These are phyloP conservation scores for Maudiozyma turicensis DNA, from an alignment of 805 yeast genomes.

Conservation along the genomic window DNA sequence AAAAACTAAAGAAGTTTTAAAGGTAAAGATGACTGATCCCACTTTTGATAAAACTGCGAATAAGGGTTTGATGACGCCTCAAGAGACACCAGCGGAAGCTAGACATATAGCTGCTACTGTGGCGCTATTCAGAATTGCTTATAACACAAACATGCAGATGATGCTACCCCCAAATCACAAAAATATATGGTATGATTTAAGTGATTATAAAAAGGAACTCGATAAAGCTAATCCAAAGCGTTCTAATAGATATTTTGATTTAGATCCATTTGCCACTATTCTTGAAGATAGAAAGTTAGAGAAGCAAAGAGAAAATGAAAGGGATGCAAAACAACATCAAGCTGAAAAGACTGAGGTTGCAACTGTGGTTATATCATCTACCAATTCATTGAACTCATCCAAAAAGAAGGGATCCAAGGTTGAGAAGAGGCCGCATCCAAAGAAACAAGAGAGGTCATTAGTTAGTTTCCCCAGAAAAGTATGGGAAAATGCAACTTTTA, in stretches of 20 bases:
- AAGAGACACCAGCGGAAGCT: slow-evolving; percentile 80
- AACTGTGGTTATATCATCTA: slow-evolving; percentile 34
- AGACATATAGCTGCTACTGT: slow-evolving; percentile 86
- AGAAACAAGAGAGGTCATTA: slow-evolving; percentile 5
- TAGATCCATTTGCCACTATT: slow-evolving; percentile 68
- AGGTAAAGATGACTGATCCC: slow-evolving; percentile 45
- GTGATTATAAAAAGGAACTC: slow-evolving; percentile 44
- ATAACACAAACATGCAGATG: slow-evolving; percentile 76
- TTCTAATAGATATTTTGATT: slow-evolving; percentile 46
- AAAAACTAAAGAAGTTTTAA: slow-evolving; percentile 59
- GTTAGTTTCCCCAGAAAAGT: slow-evolving; percentile 39
- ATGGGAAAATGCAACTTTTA: slow-evolving; percentile 62
- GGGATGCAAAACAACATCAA: slow-evolving; percentile 36
- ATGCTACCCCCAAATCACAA: slow-evolving; percentile 78
- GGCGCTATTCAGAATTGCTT: slow-evolving; percentile 70
- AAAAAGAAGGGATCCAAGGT: neutral
- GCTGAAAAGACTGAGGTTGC: slow-evolving; percentile 43
- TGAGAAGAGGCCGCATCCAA: neutral
- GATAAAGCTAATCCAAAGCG: slow-evolving; percentile 36
- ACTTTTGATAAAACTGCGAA: slow-evolving; percentile 33
- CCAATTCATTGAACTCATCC: neutral
- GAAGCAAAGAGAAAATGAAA: slow-evolving; percentile 38
- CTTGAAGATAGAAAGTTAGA: slow-evolving; percentile 45
- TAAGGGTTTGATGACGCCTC: slow-evolving; percentile 44
- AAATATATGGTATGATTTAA: slow-evolving; percentile 67